Percentiles rank a stretch among this genome's conserved stretches.
Conservation (phyloP, 2,329 filamentous ascomycete species). For the Stemphylium lycopersici region DNA sequence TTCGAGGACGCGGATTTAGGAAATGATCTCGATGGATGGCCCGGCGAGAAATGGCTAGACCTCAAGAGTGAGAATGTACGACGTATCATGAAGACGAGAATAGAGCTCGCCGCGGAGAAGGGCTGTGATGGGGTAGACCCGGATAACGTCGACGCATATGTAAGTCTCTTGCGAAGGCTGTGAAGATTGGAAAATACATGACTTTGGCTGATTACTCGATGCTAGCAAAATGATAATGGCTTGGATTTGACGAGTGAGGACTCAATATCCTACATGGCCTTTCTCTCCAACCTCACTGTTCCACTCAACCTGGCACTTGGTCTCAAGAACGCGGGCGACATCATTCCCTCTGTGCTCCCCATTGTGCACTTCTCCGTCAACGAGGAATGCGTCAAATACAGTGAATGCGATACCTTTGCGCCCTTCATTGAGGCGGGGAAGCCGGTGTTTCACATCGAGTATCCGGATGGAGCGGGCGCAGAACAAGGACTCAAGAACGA, state of each 20-base stretch:
- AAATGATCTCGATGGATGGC: slow-evolving; percentile 66
- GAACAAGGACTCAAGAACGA: slow-evolving; percentile 42
- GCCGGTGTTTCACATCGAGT: slow-evolving; percentile 77
- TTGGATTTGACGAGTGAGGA: slow-evolving; percentile 63
- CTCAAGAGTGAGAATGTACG: slow-evolving; percentile 64
- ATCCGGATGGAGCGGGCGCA: slow-evolving; percentile 59
- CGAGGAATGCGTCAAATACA: slow-evolving; percentile 69
- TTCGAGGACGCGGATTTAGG: slow-evolving; percentile 66
- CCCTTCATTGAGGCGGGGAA: slow-evolving; percentile 66
- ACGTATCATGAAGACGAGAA: slow-evolving; percentile 66
- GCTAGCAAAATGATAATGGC: slow-evolving; percentile 63
- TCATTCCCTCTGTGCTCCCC: slow-evolving; percentile 60
- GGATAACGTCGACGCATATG: slow-evolving; percentile 73
- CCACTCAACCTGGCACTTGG: slow-evolving; percentile 65
- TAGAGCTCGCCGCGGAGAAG: slow-evolving; percentile 65
- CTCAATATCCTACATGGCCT: slow-evolving; percentile 65
- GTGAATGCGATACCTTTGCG: slow-evolving; percentile 64
- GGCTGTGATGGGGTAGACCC: slow-evolving; percentile 73
- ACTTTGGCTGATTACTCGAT: too few species aligned
- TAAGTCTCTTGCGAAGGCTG: slow-evolving; percentile 39
- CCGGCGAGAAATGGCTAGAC: slow-evolving; percentile 70
- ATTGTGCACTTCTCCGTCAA: slow-evolving; percentile 71
- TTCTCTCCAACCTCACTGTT: slow-evolving; percentile 63
- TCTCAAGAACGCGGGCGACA: slow-evolving; percentile 70
- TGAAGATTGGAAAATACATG: too few species aligned